Percentiles rank a stretch among this genome's conserved stretches.
phyloP scores from a whole-genome alignment of 2,329 filamentous ascomycete species.

The Chrysoporthe puriensis region DNA sequence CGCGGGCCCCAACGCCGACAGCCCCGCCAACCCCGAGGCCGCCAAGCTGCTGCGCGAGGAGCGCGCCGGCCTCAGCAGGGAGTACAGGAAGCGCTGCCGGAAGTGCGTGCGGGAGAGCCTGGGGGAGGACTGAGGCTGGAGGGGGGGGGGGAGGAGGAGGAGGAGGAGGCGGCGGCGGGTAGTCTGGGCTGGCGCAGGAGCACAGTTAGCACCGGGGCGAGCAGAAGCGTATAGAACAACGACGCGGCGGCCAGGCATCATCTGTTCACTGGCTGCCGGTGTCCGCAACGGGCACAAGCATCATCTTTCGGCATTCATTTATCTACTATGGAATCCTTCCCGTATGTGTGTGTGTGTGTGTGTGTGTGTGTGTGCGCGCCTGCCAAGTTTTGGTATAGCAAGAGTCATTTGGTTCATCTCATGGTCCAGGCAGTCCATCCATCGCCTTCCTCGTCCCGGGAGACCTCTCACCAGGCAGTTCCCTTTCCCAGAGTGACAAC shows the following conservation, averaged over 20 bases:
- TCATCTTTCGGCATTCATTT: not conserved
- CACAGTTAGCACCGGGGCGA: not conserved
- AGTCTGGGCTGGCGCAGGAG: not conserved
- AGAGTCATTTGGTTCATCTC: not conserved
- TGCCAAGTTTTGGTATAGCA: not conserved
- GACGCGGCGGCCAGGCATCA: not conserved
- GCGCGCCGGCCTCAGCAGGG: conserved; percentile 59
- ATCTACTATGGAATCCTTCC: not conserved
- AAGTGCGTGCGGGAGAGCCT: conserved; percentile 81
- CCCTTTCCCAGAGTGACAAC: not conserved
- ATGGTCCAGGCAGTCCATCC: not conserved
- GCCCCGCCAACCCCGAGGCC: conserved; percentile 92
- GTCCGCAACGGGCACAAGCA: not conserved
- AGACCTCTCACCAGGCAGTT: not conserved
- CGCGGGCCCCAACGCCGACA: conserved; percentile 91
- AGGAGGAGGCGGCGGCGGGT: not conserved
- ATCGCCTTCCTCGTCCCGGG: not conserved
- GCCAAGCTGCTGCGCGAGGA: conserved; percentile 87
- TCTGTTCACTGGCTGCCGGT: not conserved
- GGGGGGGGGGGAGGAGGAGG: no score
- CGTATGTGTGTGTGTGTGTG: not conserved
- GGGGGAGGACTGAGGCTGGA: conserved; percentile 63
- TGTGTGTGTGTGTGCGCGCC: not conserved
- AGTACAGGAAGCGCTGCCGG: conserved; percentile 79
- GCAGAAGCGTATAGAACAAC: not conserved